phyloP scores from a whole-genome alignment of 1,284 basidiomycete genomes.

The Puccinia hordei region DNA sequence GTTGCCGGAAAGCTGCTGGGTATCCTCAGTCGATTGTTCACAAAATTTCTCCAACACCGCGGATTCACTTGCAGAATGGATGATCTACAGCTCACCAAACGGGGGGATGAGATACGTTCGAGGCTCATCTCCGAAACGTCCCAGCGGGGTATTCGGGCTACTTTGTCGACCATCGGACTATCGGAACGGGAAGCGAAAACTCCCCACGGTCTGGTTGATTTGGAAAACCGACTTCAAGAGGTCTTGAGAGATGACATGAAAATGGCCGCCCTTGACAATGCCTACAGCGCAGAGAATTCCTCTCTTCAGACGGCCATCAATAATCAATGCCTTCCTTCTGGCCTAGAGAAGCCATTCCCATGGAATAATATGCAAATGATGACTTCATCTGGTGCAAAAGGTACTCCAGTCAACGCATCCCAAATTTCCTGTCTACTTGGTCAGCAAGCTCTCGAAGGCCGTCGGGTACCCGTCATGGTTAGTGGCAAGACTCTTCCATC shows the following conservation, averaged over 20 bases:
- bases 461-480: conserved; percentile 98
- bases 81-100: conserved; percentile 83
- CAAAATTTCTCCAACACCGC: conserved; percentile 93
- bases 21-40: conserved; percentile 88
- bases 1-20: conserved; percentile 88
- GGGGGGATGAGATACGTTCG: conserved; percentile 74
- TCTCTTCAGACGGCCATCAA: conserved; percentile 77
- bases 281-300: conserved; percentile 86
- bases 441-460: conserved; percentile 96
- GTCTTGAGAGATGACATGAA: conserved; percentile 95
- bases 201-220: conserved; percentile 63
- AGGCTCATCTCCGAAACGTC: conserved; percentile 71
- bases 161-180: conserved; percentile 71
- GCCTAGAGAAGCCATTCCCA: conserved; percentile 88
- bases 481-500: conserved; percentile 97
- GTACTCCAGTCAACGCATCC: conserved; percentile 93
- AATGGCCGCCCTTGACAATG: conserved; percentile 91
- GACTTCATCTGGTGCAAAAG: conserved; percentile 98
- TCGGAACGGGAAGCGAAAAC: conserved; percentile 75
- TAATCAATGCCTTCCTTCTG: conserved; percentile 78
- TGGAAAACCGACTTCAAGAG: conserved; percentile 73
- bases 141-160: conserved; percentile 78
- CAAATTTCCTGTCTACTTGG: conserved; percentile 97
- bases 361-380: conserved; percentile 99
- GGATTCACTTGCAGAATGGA: conserved; percentile 99